Conservation (phyloP, 768 basidiomycete species). For the Pisolithus albus region DNA sequence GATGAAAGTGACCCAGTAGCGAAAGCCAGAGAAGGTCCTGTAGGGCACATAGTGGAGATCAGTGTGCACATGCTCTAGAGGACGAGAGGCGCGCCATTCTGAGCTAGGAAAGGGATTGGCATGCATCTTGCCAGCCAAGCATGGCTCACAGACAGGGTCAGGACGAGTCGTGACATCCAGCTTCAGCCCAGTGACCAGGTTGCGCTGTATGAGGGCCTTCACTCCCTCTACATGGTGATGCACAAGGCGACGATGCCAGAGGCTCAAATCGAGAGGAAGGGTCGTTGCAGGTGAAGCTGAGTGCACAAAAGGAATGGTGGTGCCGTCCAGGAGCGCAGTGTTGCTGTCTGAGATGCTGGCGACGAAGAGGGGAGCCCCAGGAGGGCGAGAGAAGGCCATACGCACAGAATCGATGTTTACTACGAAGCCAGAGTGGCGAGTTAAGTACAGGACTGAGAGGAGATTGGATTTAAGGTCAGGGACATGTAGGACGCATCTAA, state of each 20-base stretch:
- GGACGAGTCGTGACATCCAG: neutral
- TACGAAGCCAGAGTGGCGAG: constrained; percentile 1
- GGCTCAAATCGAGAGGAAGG: constrained; percentile 3
- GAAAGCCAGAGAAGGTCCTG: no score
- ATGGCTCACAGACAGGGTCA: constrained; percentile 16
- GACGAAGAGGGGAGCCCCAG: constrained; percentile 6
- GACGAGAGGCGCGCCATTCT: constrained; percentile 2
- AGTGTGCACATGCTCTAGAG: constrained; percentile 17
- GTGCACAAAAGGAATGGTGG: constrained; percentile 1
- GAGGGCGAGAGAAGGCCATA: neutral
- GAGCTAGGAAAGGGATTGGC: constrained; percentile 14
- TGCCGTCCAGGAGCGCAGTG: constrained; percentile 14
- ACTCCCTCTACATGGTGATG: constrained; percentile 10
- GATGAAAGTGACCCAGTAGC: no score
- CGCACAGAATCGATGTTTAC: constrained; percentile 2
- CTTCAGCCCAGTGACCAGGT: constrained; percentile 12
- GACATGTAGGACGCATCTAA: no score
- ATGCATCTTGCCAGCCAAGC: constrained; percentile 17
- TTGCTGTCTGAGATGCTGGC: constrained; percentile 1
- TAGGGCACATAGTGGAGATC: constrained; percentile 14
- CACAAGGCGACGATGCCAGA: constrained; percentile 20
- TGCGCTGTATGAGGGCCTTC: constrained; percentile 1
- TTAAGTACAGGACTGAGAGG: constrained; percentile 8
- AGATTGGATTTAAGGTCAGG: no score
- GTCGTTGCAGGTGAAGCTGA: constrained; percentile 5